Evolutionary conservation across 345 rosid species (phyloP).

Genomic region (Ceriops tagal): DNA sequence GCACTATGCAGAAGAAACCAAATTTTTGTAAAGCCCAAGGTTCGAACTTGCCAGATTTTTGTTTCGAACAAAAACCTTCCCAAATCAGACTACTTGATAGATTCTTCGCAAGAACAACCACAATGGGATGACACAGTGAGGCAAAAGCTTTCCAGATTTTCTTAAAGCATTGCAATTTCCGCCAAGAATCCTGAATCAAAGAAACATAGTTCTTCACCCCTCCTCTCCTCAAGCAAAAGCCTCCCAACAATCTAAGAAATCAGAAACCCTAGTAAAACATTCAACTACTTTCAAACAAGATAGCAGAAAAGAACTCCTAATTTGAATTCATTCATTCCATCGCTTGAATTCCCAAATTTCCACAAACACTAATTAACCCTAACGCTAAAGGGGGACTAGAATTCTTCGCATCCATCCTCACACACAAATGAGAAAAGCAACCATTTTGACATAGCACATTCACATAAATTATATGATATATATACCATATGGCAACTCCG

Average conservation of each 20-base stretch:
- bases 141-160: too few relatives aligned
- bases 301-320: too few relatives aligned
- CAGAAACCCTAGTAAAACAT: too few relatives aligned
- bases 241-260: too few relatives aligned
- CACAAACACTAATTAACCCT: constrained; percentile 30
- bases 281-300: too few relatives aligned
- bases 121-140: too few relatives aligned
- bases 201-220: too few relatives aligned
- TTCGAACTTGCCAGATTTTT: constrained; percentile 1
- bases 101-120: too few relatives aligned
- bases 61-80: constrained; percentile 11
- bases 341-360: constrained; percentile 18
- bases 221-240: too few relatives aligned
- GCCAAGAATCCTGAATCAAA: too few relatives aligned
- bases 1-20: constrained; percentile 8
- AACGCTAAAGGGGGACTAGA: constrained; percentile 34
- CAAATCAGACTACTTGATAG: constrained; percentile 13
- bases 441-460: constrained; percentile 19
- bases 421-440: constrained; percentile 33
- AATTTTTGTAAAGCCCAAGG: neutral
- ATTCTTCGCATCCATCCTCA: constrained; percentile 31
- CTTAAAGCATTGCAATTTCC: too few relatives aligned
- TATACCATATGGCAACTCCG: constrained; percentile 14
- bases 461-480: constrained; percentile 18
- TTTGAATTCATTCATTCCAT: constrained; percentile 21